Evolutionary conservation across 163 green algal species (phyloP).

Genomic region (Scenedesmus sp.): DNA sequence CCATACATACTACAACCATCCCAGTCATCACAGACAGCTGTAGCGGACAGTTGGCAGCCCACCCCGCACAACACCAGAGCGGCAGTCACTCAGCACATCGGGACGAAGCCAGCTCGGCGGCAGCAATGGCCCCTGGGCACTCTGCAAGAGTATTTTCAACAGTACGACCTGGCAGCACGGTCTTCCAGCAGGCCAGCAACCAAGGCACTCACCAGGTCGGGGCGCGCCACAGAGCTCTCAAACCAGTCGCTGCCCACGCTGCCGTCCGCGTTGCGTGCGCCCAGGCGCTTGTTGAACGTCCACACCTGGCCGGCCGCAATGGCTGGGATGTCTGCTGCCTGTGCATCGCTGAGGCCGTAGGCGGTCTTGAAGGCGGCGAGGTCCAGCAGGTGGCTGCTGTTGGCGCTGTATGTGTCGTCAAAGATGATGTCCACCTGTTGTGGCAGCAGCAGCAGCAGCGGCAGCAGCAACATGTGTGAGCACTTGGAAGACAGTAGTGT

Average conservation of each 20-base stretch:
- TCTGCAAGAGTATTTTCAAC: no score
- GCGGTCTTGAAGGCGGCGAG: neutral
- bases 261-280: neutral
- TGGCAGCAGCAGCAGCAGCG: neutral
- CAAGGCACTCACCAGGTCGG: constrained; percentile 32
- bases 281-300: constrained; percentile 32
- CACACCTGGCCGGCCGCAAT: constrained; percentile 29
- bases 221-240: constrained; percentile 38
- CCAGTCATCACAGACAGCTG: no score
- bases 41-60: no score
- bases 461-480: neutral
- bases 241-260: constrained; percentile 45
- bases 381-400: constrained; percentile 51
- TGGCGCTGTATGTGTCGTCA: constrained; percentile 75
- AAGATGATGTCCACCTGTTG: constrained; percentile 77
- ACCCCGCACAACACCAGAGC: no score
- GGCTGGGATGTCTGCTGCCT: constrained; percentile 20
- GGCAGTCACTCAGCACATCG: no score
- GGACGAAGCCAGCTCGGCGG: neutral
- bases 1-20: no score
- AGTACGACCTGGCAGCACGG: no score
- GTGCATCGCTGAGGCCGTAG: neutral
- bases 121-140: neutral
- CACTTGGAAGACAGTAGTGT: neutral
- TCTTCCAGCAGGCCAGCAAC: neutral